Evolutionary conservation across 2,329 filamentous ascomycete species (phyloP).

Genomic region (Akanthomyces muscarius): DNA sequence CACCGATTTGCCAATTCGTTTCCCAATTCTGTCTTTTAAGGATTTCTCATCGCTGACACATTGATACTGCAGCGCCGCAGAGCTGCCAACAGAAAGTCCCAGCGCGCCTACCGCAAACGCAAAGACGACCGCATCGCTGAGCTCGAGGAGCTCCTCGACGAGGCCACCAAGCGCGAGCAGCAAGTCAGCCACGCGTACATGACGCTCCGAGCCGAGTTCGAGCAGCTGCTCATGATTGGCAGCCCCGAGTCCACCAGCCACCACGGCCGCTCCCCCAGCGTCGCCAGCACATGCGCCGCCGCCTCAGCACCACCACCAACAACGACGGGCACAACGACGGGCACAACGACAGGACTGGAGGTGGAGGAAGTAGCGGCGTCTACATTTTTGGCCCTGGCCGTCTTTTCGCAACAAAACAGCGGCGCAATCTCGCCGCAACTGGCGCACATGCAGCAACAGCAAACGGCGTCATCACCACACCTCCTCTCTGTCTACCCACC

Average conservation of each 20-base stretch:
- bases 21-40: too few species aligned
- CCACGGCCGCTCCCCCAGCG: background rate
- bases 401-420: background rate
- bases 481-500: slow-evolving; percentile 1
- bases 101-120: slow-evolving; percentile 31
- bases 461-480: background rate
- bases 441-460: background rate
- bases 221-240: slow-evolving; percentile 29
- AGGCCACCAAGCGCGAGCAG: slow-evolving; percentile 52
- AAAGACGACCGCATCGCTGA: slow-evolving; percentile 59
- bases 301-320: background rate
- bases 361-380: background rate
- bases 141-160: slow-evolving; percentile 53
- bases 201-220: slow-evolving; percentile 43
- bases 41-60: too few species aligned
- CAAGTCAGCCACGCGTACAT: slow-evolving; percentile 52
- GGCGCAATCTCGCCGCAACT: background rate
- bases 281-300: background rate
- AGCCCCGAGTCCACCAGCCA: background rate
- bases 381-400: background rate
- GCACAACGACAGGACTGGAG: background rate
- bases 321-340: too few species aligned
- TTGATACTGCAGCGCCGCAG: slow-evolving; percentile 25
- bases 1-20: too few species aligned
- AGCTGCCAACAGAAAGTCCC: slow-evolving; percentile 32